These are phyloP conservation scores for Umbelopsis vinacea DNA, from an alignment of 192 early-diverging fungal genomes.

Conservation along the genomic window DNA sequence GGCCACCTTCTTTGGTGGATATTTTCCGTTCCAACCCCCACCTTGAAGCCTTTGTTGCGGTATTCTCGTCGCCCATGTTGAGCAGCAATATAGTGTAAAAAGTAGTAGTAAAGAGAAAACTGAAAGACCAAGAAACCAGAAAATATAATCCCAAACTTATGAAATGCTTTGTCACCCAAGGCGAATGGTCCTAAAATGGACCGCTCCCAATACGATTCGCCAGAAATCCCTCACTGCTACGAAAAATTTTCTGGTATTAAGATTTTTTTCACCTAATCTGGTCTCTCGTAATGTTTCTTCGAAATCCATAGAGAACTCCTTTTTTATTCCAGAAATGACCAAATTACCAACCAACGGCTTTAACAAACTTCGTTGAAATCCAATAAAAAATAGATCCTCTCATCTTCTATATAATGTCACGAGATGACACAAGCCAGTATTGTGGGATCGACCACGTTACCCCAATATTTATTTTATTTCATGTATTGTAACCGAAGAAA, in stretches of 20 bases:
- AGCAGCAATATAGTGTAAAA: not conserved
- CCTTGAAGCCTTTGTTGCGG: not conserved
- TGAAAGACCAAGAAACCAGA: not conserved
- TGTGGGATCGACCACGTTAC: not conserved
- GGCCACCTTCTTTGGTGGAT: slow-evolving; percentile 12
- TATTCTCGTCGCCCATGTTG: slow-evolving; percentile 13
- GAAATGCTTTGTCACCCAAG: no score
- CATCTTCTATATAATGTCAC: not conserved
- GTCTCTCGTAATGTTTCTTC: no score
- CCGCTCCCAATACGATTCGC: no score
- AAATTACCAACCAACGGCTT: no score
- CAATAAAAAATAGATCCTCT: no score
- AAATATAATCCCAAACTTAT: not conserved
- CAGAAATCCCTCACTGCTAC: no score
- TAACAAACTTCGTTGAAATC: no score
- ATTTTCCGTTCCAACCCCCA: slow-evolving; percentile 22
- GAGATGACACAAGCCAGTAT: not conserved
- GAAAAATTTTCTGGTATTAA: no score
- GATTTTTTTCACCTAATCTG: no score
- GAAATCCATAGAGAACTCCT: no score
- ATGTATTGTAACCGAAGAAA: not conserved
- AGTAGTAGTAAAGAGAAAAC: not conserved
- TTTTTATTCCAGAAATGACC: no score
- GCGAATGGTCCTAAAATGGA: no score
- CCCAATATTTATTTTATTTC: not conserved